Evolutionary conservation across 2,329 filamentous ascomycete genomes (phyloP), one percentile per base, ranked within the genome.

Genomic region (Alternaria atra): DNA sequence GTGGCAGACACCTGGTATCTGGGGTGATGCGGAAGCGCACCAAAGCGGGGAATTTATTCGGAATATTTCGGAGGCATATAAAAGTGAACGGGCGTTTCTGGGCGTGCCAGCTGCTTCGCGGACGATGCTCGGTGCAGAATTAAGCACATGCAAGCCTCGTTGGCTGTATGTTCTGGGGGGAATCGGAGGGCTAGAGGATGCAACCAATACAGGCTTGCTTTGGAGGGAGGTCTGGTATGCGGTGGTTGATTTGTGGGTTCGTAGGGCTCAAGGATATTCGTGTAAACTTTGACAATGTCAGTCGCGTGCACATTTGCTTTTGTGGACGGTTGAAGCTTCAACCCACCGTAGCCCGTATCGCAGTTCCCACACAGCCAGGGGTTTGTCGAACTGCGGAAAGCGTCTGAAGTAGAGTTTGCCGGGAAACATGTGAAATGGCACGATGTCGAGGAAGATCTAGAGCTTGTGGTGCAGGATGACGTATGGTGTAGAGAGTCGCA

Each of bases 341-440:
- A 56, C 68, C 64, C 50, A 71, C 69, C 61, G 65, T 44, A 58
- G 52, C 32, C 52, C 63, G 60, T 67, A 64, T 35, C 55, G 58
- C 50, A 56, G 47, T 64, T 67, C 66, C 65, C 69, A 71, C 56
- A 70, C 67, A 47, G 70, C 70, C 52, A 73, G 55, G 58, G 67
- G 66, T 61, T 73, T 71, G 55, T 73, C 70, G 54, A 73, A 73
- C 23, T 63, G 66, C 63, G 65, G 62, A 69, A 70, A 64, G 69
- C 64, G 61, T 70, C 62, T 62, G 55, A 68, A 68, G 58, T 64
- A 68, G 61, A 61, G 39, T 47, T 51, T 64, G 62, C 46, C 64
- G 61, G 67, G 69, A 70, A 61, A 65, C 70, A 73, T 73, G 70
- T 73, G 70, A 71, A 66, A 66, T 64, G 60, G 61, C 56, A 63